Evolutionary conservation across 345 rosid genomes (phyloP), one percentile per base, ranked within the genome.

Genomic region (Cardamine resedifolia): DNA sequence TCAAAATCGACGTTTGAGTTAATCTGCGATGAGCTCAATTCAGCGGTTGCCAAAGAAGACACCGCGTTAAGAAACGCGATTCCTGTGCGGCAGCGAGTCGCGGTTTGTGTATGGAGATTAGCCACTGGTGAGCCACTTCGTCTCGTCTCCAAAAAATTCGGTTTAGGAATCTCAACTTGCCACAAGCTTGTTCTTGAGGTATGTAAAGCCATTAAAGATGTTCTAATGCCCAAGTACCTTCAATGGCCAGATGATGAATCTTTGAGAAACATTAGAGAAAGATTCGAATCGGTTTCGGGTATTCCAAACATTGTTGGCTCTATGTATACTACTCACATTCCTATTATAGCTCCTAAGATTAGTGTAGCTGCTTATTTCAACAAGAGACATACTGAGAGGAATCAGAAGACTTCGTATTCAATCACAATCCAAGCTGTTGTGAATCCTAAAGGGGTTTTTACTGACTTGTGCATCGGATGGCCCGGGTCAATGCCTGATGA

Each of bases 51-150:
- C 1, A 92, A 92, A 64, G 98, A 92, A 75, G 97, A 92, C 72
- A 94, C 98, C 2, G 82, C 96, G 8, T 63, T 94, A 34, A 74
- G 98, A 15, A 87, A 77, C 78, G 98, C 98, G 2, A 91, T 94
- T 62, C 98, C 98, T 1, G 98, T 91, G 50, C 76, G 86, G 70
- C 98, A 94, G 55, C 79, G 98, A 49, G 97, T 94, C 21, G 98
- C 98, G 11, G 98, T 91, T 20, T 94, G 98, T 30, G 73, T 94
- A 31, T 94, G 97, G 97, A 77, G 98, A 73, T 64, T 94, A 55
- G 96, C 93, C 3, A 90, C 96, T 0, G 93, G 96, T 0, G 96
- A 88, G 65, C 93, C 96, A 0, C 79, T 90, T 0, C 78, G 93
- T 30, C 83, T 86, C 5, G 91, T 90, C 0, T 90, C 93, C 0